A percentile compares a stretch with the other conserved stretches of the same genome.
These are phyloP conservation scores for Forsythia viridissima DNA, from an alignment of 257 asterid genomes.

Conservation along the genomic window DNA sequence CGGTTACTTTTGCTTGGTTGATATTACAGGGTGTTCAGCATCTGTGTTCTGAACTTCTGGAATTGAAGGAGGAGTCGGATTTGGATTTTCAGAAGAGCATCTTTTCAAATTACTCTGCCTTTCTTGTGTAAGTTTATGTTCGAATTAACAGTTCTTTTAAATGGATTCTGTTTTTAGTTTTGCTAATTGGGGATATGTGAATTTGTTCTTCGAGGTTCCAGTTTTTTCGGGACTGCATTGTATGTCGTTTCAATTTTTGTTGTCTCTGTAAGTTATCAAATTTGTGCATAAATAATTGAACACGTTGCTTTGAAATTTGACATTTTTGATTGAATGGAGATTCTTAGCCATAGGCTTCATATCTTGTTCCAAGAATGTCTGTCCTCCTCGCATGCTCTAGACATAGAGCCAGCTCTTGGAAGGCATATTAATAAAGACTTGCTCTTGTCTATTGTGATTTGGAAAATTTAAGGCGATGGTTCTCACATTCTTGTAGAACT, in stretches of 20 bases:
- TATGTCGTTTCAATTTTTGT: not conserved
- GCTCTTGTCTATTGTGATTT: too few relatives aligned
- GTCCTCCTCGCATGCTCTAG: too few relatives aligned
- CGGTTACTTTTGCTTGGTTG: not conserved
- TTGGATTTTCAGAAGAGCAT: conserved; percentile 72
- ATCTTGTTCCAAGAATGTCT: too few relatives aligned
- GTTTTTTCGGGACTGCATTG: too few relatives aligned
- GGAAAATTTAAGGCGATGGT: too few relatives aligned
- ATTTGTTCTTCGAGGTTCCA: too few relatives aligned
- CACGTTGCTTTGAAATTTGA: not conserved
- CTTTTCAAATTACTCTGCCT: conserved; percentile 57
- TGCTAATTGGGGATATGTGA: not conserved
- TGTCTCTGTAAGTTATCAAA: too few relatives aligned
- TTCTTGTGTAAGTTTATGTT: conserved; percentile 52
- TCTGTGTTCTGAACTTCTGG: conserved; percentile 79
- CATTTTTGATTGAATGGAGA: not conserved
- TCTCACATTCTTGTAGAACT: too few relatives aligned
- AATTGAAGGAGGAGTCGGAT: conserved; percentile 69
- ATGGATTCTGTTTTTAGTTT: not conserved
- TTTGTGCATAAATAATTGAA: not conserved
- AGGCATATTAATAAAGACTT: too few relatives aligned
- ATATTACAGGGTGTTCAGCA: conserved; percentile 65
- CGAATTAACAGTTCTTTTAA: not conserved
- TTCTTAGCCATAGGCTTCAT: not conserved
- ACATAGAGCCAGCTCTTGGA: too few relatives aligned